Evolutionary conservation across 78 protist genomes (phyloP).

Genomic region (Chrysochromulina parva): DNA sequence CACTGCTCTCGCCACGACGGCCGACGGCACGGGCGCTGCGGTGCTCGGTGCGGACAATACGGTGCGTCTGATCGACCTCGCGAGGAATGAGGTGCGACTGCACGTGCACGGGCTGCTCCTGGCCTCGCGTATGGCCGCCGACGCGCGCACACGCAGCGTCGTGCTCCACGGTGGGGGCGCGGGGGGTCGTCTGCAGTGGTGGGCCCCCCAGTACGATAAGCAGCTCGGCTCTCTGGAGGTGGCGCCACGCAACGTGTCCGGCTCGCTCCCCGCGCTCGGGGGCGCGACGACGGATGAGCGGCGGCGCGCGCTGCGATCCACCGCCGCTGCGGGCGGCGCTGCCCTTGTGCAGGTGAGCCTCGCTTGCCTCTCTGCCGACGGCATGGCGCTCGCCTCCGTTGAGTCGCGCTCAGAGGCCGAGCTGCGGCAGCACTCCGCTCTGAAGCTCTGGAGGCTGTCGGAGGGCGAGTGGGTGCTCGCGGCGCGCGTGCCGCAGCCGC

Average conservation of each 20-base stretch:
- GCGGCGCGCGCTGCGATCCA: not conserved
- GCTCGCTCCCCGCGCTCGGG: constrained; percentile 12
- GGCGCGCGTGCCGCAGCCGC: constrained; percentile 5
- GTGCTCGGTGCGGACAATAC: not conserved
- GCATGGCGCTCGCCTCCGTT: not conserved
- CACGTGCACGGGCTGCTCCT: not conserved
- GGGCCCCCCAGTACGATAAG: not conserved
- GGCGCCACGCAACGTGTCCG: constrained; percentile 6
- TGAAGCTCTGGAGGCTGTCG: not conserved
- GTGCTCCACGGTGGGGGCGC: not conserved
- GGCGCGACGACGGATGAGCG: not conserved
- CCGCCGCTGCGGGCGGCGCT: constrained; percentile 23
- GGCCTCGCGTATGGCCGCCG: not conserved
- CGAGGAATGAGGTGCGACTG: not conserved
- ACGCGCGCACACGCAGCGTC: not conserved
- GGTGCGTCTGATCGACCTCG: not conserved
- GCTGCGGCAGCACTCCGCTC: constrained; percentile 5
- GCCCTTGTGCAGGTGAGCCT: not conserved
- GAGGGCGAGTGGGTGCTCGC: not conserved
- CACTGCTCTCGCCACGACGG: not conserved
- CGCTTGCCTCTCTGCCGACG: too few relatives aligned
- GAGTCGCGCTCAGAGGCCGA: not conserved
- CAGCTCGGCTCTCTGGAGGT: not conserved
- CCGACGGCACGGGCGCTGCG: not conserved
- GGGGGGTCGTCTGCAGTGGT: not conserved